These are phyloP conservation scores for Ophiostoma pallidulum DNA, from an alignment of 2,329 filamentous ascomycete genomes.

Conservation along the genomic window DNA sequence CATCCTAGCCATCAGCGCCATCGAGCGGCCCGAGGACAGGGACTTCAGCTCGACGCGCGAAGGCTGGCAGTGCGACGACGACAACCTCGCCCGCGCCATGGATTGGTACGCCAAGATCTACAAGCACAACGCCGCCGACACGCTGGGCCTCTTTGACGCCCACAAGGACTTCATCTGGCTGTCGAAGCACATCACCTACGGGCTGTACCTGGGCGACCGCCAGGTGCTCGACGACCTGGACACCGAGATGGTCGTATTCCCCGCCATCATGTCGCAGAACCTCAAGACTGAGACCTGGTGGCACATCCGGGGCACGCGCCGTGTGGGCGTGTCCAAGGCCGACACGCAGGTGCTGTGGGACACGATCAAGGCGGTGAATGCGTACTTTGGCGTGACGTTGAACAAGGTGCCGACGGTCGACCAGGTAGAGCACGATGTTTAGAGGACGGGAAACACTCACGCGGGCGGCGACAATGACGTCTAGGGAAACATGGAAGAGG, in stretches of 20 bases:
- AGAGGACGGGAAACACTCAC: too few species aligned
- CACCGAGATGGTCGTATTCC: constrained; percentile 44
- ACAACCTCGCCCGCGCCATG: constrained; percentile 42
- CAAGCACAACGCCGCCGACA: constrained; percentile 33
- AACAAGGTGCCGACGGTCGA: constrained; percentile 21
- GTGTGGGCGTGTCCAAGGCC: constrained; percentile 36
- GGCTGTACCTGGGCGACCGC: constrained; percentile 47
- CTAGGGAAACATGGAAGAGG: too few species aligned
- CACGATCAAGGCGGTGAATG: constrained; percentile 18
- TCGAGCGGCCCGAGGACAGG: constrained; percentile 44
- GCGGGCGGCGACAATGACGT: too few species aligned
- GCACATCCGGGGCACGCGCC: constrained; percentile 42
- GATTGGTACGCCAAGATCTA: constrained; percentile 51
- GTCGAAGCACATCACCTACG: constrained; percentile 46
- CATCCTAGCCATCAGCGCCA: constrained; percentile 43
- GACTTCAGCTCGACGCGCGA: constrained; percentile 46
- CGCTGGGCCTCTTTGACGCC: constrained; percentile 27
- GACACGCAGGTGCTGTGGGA: constrained; percentile 30
- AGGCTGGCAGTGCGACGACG: constrained; percentile 48
- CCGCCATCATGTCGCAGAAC: constrained; percentile 50
- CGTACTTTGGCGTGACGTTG: constrained; percentile 18
- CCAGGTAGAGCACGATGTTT: constrained; percentile 22
- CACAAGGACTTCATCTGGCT: constrained; percentile 39
- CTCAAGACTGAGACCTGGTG: constrained; percentile 41
- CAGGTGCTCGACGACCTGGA: constrained; percentile 43